Conservation (phyloP, 2,329 filamentous ascomycete species). For the Colletotrichum salicis region DNA sequence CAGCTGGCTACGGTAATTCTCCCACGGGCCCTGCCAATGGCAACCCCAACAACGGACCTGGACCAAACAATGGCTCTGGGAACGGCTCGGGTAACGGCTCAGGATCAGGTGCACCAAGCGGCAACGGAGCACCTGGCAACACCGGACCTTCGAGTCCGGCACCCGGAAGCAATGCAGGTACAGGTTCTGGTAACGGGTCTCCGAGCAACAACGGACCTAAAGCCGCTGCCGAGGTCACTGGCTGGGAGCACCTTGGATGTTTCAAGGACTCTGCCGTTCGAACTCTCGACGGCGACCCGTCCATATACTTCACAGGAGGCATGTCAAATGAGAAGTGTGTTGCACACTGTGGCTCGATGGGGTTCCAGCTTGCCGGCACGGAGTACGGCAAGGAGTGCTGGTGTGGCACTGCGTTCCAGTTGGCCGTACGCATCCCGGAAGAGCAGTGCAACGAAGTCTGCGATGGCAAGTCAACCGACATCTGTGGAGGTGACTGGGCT, state of each 20-base stretch:
- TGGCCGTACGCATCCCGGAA: constrained; percentile 28
- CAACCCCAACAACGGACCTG: not conserved
- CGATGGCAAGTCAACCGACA: constrained; percentile 27
- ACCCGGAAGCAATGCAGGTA: not conserved
- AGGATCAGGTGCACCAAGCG: not conserved
- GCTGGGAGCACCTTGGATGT: constrained; percentile 46
- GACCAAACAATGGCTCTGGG: not conserved
- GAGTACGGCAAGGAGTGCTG: constrained; percentile 64
- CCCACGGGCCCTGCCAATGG: not conserved
- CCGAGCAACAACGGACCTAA: constrained; percentile 4
- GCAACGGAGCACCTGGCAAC: not conserved
- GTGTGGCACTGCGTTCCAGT: constrained; percentile 50
- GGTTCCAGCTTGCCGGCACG: constrained; percentile 58
- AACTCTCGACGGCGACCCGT: constrained; percentile 38
- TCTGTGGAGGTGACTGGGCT: constrained; percentile 36
- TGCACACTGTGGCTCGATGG: constrained; percentile 54
- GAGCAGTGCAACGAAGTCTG: constrained; percentile 28
- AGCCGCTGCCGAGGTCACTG: constrained; percentile 12
- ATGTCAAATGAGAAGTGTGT: constrained; percentile 64
- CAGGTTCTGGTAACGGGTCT: not conserved
- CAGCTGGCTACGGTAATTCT: not conserved
- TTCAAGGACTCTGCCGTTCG: constrained; percentile 41
- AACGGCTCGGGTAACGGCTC: not conserved
- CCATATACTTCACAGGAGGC: constrained; percentile 41
- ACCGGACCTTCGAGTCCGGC: not conserved